Evolutionary conservation across 306 rosid genomes (phyloP), one percentile per base, ranked within the genome.

Genomic region (Cicer arietinum): DNA sequence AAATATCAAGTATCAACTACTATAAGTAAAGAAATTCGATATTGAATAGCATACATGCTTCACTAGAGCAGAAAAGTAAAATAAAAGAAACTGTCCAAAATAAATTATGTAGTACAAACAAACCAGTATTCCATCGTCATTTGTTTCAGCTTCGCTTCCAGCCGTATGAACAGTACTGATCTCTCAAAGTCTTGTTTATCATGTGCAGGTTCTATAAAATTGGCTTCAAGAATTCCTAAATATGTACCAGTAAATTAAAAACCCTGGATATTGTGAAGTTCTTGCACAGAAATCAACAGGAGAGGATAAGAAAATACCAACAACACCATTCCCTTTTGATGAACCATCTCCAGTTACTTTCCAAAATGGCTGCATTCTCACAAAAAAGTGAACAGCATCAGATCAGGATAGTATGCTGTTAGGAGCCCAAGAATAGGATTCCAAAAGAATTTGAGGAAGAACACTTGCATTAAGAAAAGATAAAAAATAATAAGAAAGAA

Each of bases 131-230:
- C 98, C 45, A 12, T 7, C 18, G 77, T 79, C 86, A 94, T 91
- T 84, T 91, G 93, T 72, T 90, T 94, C 84, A 91, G 89, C 88
- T 78, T 94, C 40, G 84, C 39, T 79, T 94, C 97, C 72, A 94
- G 82, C 81, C 98, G 88, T 63, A 85, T 67, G 83, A 77, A 94
- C 48, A 84, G 74, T 54, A 88, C 82, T 10, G 98, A 94, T 82
- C 93, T 83, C 89, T 94, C 98, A 82, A 94, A 94, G 73, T 92
- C 98, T 83, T 94, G 98, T 86, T 94, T 94, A 88, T 91, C 98
- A 80, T 94, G 97, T 11, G 97, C 95, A 50, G 98, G 98, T 81
- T 94, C 96, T 67, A 94, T 84, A 81, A 94, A 94, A 80, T 94
- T 91, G 80, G 94, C 95, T 85, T 94, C 98, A 80, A 94, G 89